These are phyloP conservation scores for Leersia perrieri DNA, from an alignment of 176 grass and related monocot species.

Conservation along the genomic window DNA sequence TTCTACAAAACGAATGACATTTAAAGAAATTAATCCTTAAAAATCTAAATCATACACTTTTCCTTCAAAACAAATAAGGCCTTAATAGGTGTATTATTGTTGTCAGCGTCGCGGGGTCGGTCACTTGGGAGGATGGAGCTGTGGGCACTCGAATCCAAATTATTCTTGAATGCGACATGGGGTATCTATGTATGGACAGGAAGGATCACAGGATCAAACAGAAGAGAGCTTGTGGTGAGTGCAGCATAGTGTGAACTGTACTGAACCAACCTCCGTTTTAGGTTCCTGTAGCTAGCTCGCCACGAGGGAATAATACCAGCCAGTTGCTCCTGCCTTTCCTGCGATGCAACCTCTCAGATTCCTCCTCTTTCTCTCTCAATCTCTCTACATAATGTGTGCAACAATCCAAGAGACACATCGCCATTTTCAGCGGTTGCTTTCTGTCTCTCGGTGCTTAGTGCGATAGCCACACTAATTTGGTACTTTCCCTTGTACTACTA, in stretches of 20 bases:
- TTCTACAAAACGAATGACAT: no score
- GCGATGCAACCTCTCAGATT: neutral
- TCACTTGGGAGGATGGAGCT: neutral
- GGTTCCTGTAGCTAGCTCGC: neutral
- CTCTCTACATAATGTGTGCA: neutral
- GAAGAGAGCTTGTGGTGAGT: neutral
- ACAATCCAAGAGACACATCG: neutral
- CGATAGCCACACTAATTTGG: neutral
- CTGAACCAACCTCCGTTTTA: neutral
- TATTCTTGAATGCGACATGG: neutral
- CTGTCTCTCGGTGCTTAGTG: neutral
- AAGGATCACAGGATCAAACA: neutral
- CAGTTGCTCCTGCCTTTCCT: neutral
- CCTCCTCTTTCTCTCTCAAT: neutral
- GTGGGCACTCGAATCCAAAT: neutral
- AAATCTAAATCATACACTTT: no score
- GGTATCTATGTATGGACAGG: neutral
- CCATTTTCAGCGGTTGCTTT: neutral
- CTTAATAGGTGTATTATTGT: no score
- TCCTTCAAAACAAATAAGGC: no score
- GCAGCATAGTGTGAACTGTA: neutral
- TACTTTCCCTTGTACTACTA: neutral
- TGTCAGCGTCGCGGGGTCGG: neutral
- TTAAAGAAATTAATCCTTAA: no score
- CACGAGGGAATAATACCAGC: neutral